Evolutionary conservation across 176 grass and related monocot species (phyloP).

Genomic region (Tuctoria greenei): DNA sequence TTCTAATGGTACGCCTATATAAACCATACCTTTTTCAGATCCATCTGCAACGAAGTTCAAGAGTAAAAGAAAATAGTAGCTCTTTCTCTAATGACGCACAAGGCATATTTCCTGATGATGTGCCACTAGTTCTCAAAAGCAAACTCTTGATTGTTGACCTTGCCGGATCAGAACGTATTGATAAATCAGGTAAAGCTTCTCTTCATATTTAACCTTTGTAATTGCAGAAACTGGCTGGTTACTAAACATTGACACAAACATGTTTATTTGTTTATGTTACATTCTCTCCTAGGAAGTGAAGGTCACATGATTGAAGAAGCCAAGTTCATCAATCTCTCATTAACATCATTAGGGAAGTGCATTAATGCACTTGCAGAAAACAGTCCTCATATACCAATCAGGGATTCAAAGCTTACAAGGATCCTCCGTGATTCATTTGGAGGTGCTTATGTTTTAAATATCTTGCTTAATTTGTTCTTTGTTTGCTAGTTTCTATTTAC

Average conservation of each 20-base stretch:
- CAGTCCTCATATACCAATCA: conserved; percentile 84
- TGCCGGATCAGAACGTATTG: conserved; percentile 94
- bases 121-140: conserved; percentile 82
- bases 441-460: conserved; percentile 49
- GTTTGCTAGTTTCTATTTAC: conserved; percentile 9
- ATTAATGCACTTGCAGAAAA: conserved; percentile 97
- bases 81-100: conserved; percentile 35
- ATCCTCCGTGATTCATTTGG: conserved; percentile 98
- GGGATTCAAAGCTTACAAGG: conserved; percentile 97
- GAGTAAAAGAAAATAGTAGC: conserved; percentile 47
- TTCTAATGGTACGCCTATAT: conserved; percentile 11
- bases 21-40: conserved; percentile 49
- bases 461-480: conserved; percentile 33
- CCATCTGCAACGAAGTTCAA: conserved; percentile 71
- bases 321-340: conserved; percentile 97
- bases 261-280: conserved; percentile 9
- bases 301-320: conserved; percentile 98
- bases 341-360: conserved; percentile 90
- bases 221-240: background rate
- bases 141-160: conserved; percentile 97
- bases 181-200: conserved; percentile 69
- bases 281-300: conserved; percentile 71
- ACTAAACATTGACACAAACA: background rate
- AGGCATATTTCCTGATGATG: conserved; percentile 32
- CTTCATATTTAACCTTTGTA: background rate